Conservation (phyloP, 208 protist genomes). For the Porcisia hertigi region DNA sequence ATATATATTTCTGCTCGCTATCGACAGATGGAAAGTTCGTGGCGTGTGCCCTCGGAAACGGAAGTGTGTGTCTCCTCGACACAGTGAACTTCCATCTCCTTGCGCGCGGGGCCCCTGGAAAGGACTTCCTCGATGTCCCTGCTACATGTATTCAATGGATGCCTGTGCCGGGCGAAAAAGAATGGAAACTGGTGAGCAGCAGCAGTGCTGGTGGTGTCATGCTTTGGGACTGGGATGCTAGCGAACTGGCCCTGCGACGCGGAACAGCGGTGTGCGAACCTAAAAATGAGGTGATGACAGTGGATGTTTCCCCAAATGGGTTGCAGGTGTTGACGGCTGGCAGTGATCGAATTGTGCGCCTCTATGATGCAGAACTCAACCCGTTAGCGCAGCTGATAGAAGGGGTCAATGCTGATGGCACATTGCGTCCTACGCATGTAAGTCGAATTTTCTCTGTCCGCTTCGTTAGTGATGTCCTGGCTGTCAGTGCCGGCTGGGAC, state of each 20-base stretch:
- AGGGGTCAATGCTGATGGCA: conserved; percentile 42
- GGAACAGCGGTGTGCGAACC: conserved; percentile 37
- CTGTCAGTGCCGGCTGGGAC: conserved; percentile 86
- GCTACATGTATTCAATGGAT: conserved; percentile 70
- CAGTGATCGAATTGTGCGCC: conserved; percentile 77
- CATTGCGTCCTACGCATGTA: conserved; percentile 51
- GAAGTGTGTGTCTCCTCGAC: conserved; percentile 47
- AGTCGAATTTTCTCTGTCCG: conserved; percentile 84
- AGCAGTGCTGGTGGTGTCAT: conserved; percentile 65
- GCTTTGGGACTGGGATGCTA: conserved; percentile 58
- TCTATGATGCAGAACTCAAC: conserved; percentile 63
- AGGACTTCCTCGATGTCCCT: conserved; percentile 47
- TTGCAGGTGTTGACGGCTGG: conserved; percentile 73
- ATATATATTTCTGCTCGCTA: conserved; percentile 40
- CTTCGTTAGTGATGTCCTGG: conserved; percentile 48
- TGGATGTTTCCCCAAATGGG: conserved; percentile 66
- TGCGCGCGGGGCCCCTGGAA: conserved; percentile 23
- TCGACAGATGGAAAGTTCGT: conserved; percentile 61
- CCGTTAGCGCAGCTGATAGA: conserved; percentile 39
- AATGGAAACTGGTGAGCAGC: conserved; percentile 52
- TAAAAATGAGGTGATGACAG: conserved; percentile 67
- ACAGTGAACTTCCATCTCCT: conserved; percentile 26
- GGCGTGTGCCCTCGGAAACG: conserved; percentile 61
- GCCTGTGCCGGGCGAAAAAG: conserved; percentile 2
- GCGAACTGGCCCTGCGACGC: conserved; percentile 23